Percentiles rank a stretch among this genome's conserved stretches.
Conservation (phyloP, 768 basidiomycete species). For the Mrakia gelida region DNA sequence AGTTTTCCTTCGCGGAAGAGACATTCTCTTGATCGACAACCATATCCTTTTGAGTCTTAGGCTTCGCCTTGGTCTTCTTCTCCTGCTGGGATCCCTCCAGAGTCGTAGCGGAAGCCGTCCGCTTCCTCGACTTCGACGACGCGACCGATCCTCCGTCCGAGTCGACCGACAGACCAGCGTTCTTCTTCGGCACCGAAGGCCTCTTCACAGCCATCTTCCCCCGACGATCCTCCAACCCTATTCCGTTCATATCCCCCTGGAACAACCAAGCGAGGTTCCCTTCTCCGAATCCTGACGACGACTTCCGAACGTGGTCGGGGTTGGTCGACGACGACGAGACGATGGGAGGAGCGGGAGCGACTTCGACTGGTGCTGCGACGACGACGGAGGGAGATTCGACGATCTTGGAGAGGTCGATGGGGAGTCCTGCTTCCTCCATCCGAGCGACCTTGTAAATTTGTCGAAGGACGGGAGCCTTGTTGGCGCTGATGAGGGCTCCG, state of each 20-base stretch:
- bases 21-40: not conserved
- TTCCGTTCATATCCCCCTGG: not conserved
- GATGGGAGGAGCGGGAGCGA: not conserved
- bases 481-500: slow-evolving; percentile 1
- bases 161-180: not conserved
- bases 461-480: not conserved
- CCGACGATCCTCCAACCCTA: not conserved
- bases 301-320: not conserved
- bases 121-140: not conserved
- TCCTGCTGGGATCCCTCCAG: not conserved
- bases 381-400: not conserved
- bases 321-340: not conserved
- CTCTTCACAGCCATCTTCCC: not conserved
- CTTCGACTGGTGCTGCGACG: not conserved
- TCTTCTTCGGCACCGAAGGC: not conserved
- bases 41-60: not conserved
- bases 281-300: not conserved
- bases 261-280: not conserved
- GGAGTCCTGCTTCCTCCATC: not conserved
- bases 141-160: not conserved
- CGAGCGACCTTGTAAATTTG: not conserved
- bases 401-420: not conserved
- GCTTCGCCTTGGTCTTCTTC: slow-evolving; percentile 3
- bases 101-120: not conserved
- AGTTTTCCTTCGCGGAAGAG: not conserved